Evolutionary conservation across 2,329 filamentous ascomycete genomes (phyloP).

Genomic region (Teratosphaeria destructans): DNA sequence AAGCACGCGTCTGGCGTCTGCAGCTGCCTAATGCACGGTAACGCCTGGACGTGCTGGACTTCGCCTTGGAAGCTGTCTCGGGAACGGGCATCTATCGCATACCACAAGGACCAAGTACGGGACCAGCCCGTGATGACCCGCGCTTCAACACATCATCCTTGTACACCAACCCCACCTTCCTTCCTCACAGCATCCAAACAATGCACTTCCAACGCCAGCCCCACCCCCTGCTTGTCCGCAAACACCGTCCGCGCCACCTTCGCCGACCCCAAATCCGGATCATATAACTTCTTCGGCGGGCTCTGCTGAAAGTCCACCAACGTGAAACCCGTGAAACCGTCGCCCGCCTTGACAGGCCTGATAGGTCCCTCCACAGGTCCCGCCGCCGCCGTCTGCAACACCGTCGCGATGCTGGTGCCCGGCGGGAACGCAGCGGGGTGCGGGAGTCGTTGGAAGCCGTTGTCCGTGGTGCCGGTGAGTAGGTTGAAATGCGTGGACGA

Average conservation of each 20-base stretch:
- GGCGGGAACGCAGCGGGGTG: background rate
- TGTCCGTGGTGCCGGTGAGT: conserved; percentile 8
- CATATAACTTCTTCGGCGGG: conserved; percentile 11
- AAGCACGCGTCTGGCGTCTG: background rate
- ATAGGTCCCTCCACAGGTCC: conserved; percentile 3
- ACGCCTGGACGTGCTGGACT: background rate
- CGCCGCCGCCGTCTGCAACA: background rate
- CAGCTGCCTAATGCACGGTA: background rate
- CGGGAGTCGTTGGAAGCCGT: background rate
- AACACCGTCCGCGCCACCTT: conserved; percentile 15
- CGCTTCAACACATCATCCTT: background rate
- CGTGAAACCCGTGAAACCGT: conserved; percentile 20
- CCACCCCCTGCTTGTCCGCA: conserved; percentile 8
- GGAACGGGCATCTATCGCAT: background rate
- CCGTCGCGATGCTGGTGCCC: background rate
- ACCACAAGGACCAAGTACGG: background rate
- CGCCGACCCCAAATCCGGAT: conserved; percentile 17
- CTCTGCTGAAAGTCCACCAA: conserved; percentile 14
- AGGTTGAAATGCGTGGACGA: conserved; percentile 17
- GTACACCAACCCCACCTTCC: background rate
- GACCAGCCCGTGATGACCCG: background rate
- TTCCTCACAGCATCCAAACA: conserved; percentile 1
- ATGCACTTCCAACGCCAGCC: conserved; percentile 14
- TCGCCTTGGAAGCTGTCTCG: background rate
- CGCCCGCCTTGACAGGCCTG: conserved; percentile 12